Base-by-base conservation (phyloP, 2,329 filamentous ascomycete genomes). In the Microascus cirrosus region DNA sequence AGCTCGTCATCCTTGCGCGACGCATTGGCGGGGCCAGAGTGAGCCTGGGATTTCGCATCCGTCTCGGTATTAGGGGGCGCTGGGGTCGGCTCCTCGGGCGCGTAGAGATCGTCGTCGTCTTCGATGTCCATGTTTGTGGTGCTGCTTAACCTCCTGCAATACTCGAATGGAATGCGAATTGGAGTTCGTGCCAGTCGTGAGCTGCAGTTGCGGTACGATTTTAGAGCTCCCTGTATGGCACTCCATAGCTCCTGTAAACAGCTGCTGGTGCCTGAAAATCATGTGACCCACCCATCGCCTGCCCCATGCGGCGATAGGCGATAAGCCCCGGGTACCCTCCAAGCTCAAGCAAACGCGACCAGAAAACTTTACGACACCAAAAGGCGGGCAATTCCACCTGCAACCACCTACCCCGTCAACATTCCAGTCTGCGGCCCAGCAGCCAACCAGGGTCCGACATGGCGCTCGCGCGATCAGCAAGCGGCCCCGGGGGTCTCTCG, bases 31-130 rank as follows among this genome's bases (percentile, higher is more conserved):
- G 52, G 24, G 10, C 5, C 52, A 10, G 52, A 50, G 67, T 56
- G 50, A 64, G 59, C 60, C 63, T 56, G 42, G 1, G 22, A 8
- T 20, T 56, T 56, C 67, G 62, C 67, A 66, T 20, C 67, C 65
- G 32, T 22, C 10, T 68, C 64, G 15, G 64, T 61, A 11, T 76
- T 67, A 2, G 68, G 61, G 28, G 69, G 64, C 22, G 67, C 65
- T 55, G 73, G 73, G 45, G 39, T n/a, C 15, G 77, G 73, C 68
- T 84, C 82, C 60, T 85, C 83, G 1, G 80, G 78, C 59, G 78
- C 79, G 66, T 86, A 86, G 65, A 86, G 83, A 69, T 86, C 83
- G 62, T 86, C 83, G 55, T 85, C 83, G 62, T 86, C 83, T 69
- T 86, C 83, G 59, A 86, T 79, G 66, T 86, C 83, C 82, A 86